phyloP scores from a whole-genome alignment of 164 flowering plant genomes.

The Berberis vulgaris region DNA sequence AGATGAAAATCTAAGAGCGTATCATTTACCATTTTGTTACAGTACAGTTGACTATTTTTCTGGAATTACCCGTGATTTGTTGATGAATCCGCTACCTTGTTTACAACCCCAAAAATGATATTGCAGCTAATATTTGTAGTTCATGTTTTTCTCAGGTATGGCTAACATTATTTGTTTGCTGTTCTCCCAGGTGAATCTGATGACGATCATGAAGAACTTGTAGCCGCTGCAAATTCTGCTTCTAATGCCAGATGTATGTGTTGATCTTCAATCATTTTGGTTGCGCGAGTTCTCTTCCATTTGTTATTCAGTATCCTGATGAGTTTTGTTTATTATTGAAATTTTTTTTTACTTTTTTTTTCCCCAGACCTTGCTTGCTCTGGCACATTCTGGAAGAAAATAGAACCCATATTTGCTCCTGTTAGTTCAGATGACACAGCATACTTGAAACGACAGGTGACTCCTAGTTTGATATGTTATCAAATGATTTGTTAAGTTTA shows the following conservation, averaged over 20 bases:
- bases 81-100: too few species aligned
- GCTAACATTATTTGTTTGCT: background rate
- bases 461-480: too few species aligned
- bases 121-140: too few species aligned
- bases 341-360: background rate
- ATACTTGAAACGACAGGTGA: conserved; percentile 58
- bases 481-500: background rate
- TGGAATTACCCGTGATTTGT: too few species aligned
- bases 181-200: conserved; percentile 12
- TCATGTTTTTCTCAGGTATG: background rate
- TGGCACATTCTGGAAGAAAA: conserved; percentile 69
- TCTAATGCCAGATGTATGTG: conserved; percentile 11
- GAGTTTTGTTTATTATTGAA: background rate
- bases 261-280: background rate
- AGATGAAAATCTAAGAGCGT: too few species aligned
- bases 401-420: conserved; percentile 48
- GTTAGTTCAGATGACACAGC: conserved; percentile 37
- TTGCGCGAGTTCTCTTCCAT: background rate
- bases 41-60: too few species aligned
- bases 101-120: too few species aligned
- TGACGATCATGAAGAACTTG: conserved; percentile 13
- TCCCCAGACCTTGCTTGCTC: conserved; percentile 50
- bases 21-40: too few species aligned
- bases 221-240: conserved; percentile 15
- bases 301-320: too few species aligned